Evolutionary conservation across 805 yeast genomes (phyloP).

Genomic region (Metschnikowia santaceciliae): DNA sequence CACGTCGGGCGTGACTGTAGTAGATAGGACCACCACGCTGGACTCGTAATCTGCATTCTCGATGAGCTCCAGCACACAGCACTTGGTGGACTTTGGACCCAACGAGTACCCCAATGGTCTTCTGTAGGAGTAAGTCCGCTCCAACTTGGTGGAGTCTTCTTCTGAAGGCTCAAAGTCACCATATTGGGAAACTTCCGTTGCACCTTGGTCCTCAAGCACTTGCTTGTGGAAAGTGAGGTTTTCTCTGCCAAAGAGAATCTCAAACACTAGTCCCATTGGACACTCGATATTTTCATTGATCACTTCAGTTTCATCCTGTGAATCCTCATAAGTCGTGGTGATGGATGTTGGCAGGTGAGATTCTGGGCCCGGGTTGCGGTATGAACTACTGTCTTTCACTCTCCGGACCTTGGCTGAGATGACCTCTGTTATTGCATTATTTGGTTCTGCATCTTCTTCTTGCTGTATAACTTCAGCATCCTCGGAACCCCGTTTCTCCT

Average conservation of each 20-base stretch:
- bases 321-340: conserved; percentile 7
- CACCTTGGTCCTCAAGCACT: conserved; percentile 57
- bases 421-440: not conserved
- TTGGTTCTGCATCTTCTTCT: not conserved
- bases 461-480: not conserved
- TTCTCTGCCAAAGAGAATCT: conserved; percentile 55
- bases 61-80: conserved; percentile 58
- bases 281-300: conserved; percentile 52
- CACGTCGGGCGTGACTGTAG: conserved; percentile 68
- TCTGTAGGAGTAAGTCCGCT: conserved; percentile 52
- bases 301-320: conserved; percentile 51
- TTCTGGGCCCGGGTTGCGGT: conserved; percentile 35
- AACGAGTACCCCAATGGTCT: conserved; percentile 66
- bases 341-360: conserved; percentile 46
- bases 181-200: conserved; percentile 50
- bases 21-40: conserved; percentile 48
- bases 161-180: conserved; percentile 10
- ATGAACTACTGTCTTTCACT: conserved; percentile 37
- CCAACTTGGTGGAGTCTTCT: conserved; percentile 27
- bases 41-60: conserved; percentile 49
- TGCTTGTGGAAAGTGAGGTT: conserved; percentile 43
- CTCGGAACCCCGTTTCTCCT: conserved; percentile 6
- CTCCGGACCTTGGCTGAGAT: conserved; percentile 17
- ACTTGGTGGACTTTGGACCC: conserved; percentile 74
- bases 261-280: conserved; percentile 61